Percentiles rank a stretch among this genome's conserved stretches.
Evolutionary conservation across 768 basidiomycete genomes (phyloP).

Genomic region (Tulasnella sp.): DNA sequence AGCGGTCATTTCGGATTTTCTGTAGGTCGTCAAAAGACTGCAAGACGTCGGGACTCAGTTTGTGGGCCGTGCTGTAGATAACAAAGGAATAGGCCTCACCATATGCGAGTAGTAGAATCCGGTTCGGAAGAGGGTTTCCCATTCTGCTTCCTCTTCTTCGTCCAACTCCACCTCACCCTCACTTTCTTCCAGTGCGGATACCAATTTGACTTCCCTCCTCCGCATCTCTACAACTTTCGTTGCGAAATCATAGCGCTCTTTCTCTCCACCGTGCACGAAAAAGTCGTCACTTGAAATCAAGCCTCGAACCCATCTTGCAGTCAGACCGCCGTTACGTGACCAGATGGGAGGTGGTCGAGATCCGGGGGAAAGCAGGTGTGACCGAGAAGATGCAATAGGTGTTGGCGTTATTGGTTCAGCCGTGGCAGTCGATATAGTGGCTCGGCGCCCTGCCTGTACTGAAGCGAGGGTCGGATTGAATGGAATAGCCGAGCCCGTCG

Average conservation of each 20-base stretch:
- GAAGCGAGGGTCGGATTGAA: slow-evolving; percentile 12
- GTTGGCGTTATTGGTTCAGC: not conserved
- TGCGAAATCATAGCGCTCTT: slow-evolving; percentile 70
- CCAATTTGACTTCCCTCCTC: slow-evolving; percentile 24
- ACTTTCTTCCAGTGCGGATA: slow-evolving; percentile 14
- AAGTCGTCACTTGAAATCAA: slow-evolving; percentile 67
- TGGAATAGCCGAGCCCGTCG: slow-evolving; percentile 13
- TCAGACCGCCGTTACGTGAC: slow-evolving; percentile 54
- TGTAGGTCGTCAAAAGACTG: slow-evolving; percentile 75
- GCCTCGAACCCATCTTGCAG: slow-evolving; percentile 60
- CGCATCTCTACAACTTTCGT: slow-evolving; percentile 64
- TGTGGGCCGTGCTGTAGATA: not conserved
- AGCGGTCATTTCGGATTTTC: slow-evolving; percentile 59
- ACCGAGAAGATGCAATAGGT: not conserved
- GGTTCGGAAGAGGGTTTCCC: slow-evolving; percentile 54
- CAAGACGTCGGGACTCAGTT: slow-evolving; percentile 13
- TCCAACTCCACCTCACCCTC: slow-evolving; percentile 26
- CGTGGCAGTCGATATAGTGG: not conserved
- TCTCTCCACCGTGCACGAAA: slow-evolving; percentile 59
- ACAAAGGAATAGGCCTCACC: slow-evolving; percentile 35
- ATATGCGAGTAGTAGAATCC: slow-evolving; percentile 83
- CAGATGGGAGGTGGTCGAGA: slow-evolving; percentile 44
- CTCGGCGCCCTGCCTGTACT: not conserved
- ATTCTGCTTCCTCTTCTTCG: slow-evolving; percentile 56
- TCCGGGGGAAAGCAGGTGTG: not conserved